Base-by-base conservation (phyloP, 441 rosid genomes). In the Jatropha podagrica region DNA sequence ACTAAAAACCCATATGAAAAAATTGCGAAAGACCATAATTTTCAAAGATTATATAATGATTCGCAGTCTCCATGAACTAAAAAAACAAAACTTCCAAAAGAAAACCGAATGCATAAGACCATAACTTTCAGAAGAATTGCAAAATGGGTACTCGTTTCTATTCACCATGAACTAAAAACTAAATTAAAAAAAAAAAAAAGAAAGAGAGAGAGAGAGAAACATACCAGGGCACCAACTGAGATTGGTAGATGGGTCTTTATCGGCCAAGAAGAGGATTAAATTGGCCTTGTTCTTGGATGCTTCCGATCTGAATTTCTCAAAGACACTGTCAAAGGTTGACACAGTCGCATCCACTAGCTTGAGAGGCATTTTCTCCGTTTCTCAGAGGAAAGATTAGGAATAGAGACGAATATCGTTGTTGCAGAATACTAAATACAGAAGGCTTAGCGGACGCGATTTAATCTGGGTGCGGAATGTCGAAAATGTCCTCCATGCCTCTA, bases 141-240 rank as follows among this genome's bases (percentile, higher is more conserved):
- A 44, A 27, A 38, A 20, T 55, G 62, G 51, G 70, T 38, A 17
- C 32, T 49, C 11, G 27, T 63, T 15, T 37, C 32, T 32, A 32
- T 4, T n/a, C 15, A 37, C 13, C 13, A 18, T 20, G 27, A 18
- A 62, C 37, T 26, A 38, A 60, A 54, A 2, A 48, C 66, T 63
- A 46, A 15, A 15, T 42, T 26, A 65, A 17, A 3, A 56, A 52
- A 27, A 1, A 32, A 65, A 17, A 3, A 56, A 52, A 27, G 32
- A 32, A 0, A 32, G 2, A 32, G 23, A 23, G 23, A 23, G 23
- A 32, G 32, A 32, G 2, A 32, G 32, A 32, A 17, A 52, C 18
- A 23, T 79, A 89, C 95, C 94, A 61, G 98, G 97, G 81, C 97
- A 92, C 97, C 97, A 90, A 78, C 96, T 88, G 60, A 77, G 90